Evolutionary conservation across 371 early-diverging fungal species (phyloP), one percentile per base, ranked within the genome.

Genomic region (Zychaea mexicana): DNA sequence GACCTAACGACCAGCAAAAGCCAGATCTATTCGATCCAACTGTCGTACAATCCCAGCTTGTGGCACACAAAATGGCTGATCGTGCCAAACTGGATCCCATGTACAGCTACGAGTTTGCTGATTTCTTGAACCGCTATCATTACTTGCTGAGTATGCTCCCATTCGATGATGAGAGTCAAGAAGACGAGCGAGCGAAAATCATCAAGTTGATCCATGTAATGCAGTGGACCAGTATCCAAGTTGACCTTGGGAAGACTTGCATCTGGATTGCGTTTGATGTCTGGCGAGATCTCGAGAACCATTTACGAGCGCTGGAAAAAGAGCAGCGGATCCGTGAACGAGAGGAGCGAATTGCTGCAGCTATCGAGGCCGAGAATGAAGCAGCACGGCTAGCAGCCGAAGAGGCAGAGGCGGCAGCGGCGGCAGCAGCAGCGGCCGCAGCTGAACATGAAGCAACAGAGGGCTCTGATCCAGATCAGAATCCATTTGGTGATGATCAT

Each of bases 201-300:
- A 19, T 32, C 30, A 49, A 59, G 27, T 47, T 69, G 26, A 61
- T 68, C 19, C 30, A 65, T 56, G 33, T 68, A 27, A 82, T 76
- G 75, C 76, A 81, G 12, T 82, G 79, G 78, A 62, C 72, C 2
- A 66, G 64, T 17, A 47, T 42, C 13, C 73, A 82, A 36, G 63
- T 67, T 2, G 42, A 52, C 13, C 38, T 90, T 9, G 91, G 90
- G 2, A 68, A 76, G 27, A 69, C 69, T 7, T 72, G 73, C 36
- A 77, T 92, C 10, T 90, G 87, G 77, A 68, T 92, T 32, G 70
- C 84, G 0, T 90, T 91, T 60, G 82, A 80, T 39, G 85, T 86
- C 19, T 93, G 92, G 92, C 83, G 84, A 46, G 82, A 83, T 53
- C 65, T 94, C 24, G 96, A 96, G 53, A 88, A 90, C 39, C 87